A percentile compares a stretch with the other conserved stretches of the same genome.
Evolutionary conservation across 192 early-diverging fungal species (phyloP).

Genomic region (Pilaira anomala): DNA sequence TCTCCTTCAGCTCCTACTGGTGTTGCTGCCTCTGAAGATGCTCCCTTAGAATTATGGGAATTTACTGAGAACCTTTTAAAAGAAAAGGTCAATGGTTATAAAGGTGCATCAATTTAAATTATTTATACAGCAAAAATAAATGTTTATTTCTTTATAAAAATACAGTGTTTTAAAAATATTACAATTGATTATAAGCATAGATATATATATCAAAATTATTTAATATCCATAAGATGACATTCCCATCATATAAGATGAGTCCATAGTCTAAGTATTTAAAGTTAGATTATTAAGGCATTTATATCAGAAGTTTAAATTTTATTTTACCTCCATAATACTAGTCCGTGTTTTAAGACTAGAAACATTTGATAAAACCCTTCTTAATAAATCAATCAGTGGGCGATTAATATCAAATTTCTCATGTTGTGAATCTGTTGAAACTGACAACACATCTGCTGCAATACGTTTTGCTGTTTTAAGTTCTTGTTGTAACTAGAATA

Average conservation of each 20-base stretch:
- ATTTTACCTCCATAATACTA: constrained; percentile 4
- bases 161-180: no score
- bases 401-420: not conserved
- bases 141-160: no score
- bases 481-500: not conserved
- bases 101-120: not conserved
- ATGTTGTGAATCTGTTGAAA: not conserved
- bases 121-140: no score
- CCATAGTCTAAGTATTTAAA: constrained; percentile 3
- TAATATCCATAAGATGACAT: constrained; percentile 1
- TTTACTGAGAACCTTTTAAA: constrained; percentile 31
- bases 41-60: constrained; percentile 26
- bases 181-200: no score
- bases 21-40: constrained; percentile 4
- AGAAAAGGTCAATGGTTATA: constrained; percentile 34
- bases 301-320: not conserved
- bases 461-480: not conserved
- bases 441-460: not conserved
- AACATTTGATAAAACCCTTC: not conserved
- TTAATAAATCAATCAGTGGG: not conserved
- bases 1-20: not conserved
- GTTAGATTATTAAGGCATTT: no score
- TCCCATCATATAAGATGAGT: constrained; percentile 6
- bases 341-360: not conserved
- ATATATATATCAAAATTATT: not conserved